Evolutionary conservation across 768 basidiomycete species (phyloP).

Genomic region (Tricholoma sp.): DNA sequence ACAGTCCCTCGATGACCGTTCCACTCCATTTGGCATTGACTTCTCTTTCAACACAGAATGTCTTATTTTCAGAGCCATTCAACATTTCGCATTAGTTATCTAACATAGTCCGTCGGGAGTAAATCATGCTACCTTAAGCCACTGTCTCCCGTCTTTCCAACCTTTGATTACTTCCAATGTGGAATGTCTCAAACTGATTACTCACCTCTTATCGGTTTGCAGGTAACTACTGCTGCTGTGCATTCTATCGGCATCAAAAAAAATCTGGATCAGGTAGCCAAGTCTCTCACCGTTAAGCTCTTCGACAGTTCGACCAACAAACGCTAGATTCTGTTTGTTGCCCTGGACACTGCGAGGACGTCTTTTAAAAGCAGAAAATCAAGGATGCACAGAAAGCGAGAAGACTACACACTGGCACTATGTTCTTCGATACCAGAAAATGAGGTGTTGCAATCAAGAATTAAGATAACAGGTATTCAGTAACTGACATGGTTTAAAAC

Average conservation of each 20-base stretch:
- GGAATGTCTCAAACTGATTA: neutral
- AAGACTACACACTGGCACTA: too few relatives aligned
- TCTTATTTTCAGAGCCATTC: neutral
- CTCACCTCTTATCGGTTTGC: neutral
- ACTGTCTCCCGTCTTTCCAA: neutral
- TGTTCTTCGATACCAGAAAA: too few relatives aligned
- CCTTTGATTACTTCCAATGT: too few relatives aligned
- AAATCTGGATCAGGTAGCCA: neutral
- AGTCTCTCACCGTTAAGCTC: neutral
- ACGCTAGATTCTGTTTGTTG: neutral
- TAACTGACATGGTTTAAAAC: too few relatives aligned
- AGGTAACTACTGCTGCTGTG: neutral
- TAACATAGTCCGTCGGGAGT: neutral
- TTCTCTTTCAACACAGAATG: neutral
- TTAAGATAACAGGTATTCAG: too few relatives aligned
- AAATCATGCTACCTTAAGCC: neutral
- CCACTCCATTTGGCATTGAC: neutral
- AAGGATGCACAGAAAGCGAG: too few relatives aligned
- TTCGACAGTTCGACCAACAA: neutral
- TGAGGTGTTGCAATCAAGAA: too few relatives aligned
- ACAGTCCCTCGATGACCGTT: neutral
- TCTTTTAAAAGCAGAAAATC: too few relatives aligned
- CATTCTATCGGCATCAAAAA: neutral
- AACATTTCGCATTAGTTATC: neutral
- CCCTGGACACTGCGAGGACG: neutral